Percentiles rank a stretch among this genome's conserved stretches.
phyloP scores from a whole-genome alignment of 1,284 basidiomycete genomes.

The Prillingera fragicola region DNA sequence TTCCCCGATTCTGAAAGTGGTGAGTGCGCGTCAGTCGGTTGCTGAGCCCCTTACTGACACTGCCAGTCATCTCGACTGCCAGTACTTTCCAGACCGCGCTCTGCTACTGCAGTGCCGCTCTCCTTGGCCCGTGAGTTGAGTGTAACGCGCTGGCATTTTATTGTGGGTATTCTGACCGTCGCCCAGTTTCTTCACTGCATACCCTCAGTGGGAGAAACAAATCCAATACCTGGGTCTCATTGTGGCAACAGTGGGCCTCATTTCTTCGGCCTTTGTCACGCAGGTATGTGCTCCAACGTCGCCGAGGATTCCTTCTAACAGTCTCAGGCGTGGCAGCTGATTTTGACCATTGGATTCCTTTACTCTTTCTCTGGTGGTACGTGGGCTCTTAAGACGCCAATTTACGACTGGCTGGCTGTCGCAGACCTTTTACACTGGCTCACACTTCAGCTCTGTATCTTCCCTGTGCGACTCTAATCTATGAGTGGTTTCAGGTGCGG shows the following conservation, averaged over 20 bases:
- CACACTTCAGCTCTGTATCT: conserved; percentile 38
- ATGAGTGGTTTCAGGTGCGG: conserved; percentile 43
- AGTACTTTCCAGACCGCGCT: conserved; percentile 44
- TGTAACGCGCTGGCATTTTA: neutral
- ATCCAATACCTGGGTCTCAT: conserved; percentile 31
- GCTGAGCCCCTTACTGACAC: too few species aligned
- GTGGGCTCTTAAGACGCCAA: conserved; percentile 7
- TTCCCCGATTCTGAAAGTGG: conserved; percentile 27
- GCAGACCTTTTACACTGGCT: neutral
- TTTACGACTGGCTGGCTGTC: too few species aligned
- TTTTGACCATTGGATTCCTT: conserved; percentile 40
- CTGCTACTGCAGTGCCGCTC: conserved; percentile 31
- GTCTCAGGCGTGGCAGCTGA: conserved; percentile 42
- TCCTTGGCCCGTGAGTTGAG: conserved; percentile 39
- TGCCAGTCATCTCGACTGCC: conserved; percentile 43
- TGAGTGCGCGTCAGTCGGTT: too few species aligned
- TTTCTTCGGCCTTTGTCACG: conserved; percentile 41
- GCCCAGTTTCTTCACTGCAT: conserved; percentile 30
- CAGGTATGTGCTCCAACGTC: conserved; percentile 14
- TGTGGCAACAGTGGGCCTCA: conserved; percentile 23
- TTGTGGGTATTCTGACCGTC: neutral
- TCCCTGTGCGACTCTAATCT: conserved; percentile 43
- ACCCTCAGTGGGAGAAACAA: conserved; percentile 25
- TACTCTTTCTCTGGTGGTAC: conserved; percentile 41
- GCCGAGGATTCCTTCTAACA: too few species aligned